Evolutionary conservation across 345 rosid genomes (phyloP), one percentile per base, ranked within the genome.

Genomic region (Gossypium raimondii): DNA sequence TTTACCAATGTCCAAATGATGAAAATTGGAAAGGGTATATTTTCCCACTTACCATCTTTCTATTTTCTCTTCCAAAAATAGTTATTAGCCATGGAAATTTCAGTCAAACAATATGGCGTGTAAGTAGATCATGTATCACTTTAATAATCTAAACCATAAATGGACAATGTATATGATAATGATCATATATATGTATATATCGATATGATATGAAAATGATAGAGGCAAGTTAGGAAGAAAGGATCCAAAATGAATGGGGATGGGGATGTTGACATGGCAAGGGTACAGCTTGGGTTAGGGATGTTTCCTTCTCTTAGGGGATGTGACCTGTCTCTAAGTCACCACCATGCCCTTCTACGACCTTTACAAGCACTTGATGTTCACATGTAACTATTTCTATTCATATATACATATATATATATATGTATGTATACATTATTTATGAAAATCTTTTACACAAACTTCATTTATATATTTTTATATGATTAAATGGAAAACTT

Each of bases 231-330:
- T 76, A 57, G 72, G 61, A 60, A 67, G 69, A 77, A 83, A 62
- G 48, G 38, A 78, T 73, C 53, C 50, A 73, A 45, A 74, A 74
- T 64, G 78, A 59, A 59, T 24, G 63, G 80, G 83, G 78, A 64
- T 67, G 77, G 62, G 73, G 61, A 67, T 83, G 82, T 82, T 82
- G 89, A 88, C 81, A 78, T 74, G 79, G 84, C 87, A 75, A 76
- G 83, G 84, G 81, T 82, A 80, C 85, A 80, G 81, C 85, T 81
- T 69, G 90, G 89, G 86, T 80, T 84, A 48, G 86, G 82, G 84
- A 84, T 85, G 92, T 78, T 82, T 84, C 87, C 77, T 73, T 77
- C 80, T 77, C 84, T 29, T n/a, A 41, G 9, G 56, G 87, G 87
- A 87, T 77, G 82, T 85, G 87, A 86, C 88, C 77, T 84, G 92